A percentile compares a stretch with the other conserved stretches of the same genome.
These are phyloP conservation scores for Aspergillus niger DNA, from an alignment of 2,329 filamentous ascomycete species.

Conservation along the genomic window DNA sequence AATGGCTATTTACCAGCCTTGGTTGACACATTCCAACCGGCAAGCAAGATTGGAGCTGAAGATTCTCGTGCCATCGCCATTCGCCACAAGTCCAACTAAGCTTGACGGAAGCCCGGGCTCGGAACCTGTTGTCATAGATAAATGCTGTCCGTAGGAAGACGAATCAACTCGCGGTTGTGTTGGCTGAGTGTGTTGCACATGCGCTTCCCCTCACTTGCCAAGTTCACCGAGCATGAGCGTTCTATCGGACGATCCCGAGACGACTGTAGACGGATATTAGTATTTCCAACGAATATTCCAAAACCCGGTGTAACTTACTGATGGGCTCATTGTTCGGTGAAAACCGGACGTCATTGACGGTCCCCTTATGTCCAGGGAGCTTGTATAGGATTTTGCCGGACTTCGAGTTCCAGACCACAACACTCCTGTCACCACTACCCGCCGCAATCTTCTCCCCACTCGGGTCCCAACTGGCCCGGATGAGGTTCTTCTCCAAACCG, in stretches of 20 bases:
- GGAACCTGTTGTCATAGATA: not conserved
- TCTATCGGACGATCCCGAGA: slow-evolving; percentile 87
- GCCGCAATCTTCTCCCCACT: slow-evolving; percentile 84
- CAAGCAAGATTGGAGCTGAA: not conserved
- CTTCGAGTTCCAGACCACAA: slow-evolving; percentile 85
- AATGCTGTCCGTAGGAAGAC: not conserved
- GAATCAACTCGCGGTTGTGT: not conserved
- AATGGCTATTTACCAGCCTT: not conserved
- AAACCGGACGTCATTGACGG: slow-evolving; percentile 93
- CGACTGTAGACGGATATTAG: slow-evolving; percentile 56
- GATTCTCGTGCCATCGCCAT: not conserved
- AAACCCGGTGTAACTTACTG: slow-evolving; percentile 61
- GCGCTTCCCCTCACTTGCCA: slow-evolving; percentile 55
- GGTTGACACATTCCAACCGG: not conserved
- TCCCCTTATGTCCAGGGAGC: slow-evolving; percentile 90
- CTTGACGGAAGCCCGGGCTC: not conserved
- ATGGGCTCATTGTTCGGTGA: slow-evolving; percentile 82
- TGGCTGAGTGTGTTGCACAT: not conserved
- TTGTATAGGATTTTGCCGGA: slow-evolving; percentile 93
- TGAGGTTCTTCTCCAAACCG: slow-evolving; percentile 87
- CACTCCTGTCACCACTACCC: slow-evolving; percentile 86
- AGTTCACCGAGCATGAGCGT: slow-evolving; percentile 83
- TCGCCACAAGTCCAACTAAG: not conserved
- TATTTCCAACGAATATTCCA: not conserved
- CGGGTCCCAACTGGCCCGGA: slow-evolving; percentile 85